Evolutionary conservation across 345 rosid species (phyloP), one percentile per base, ranked within the genome.

Genomic region (Lagerstroemia speciosa): DNA sequence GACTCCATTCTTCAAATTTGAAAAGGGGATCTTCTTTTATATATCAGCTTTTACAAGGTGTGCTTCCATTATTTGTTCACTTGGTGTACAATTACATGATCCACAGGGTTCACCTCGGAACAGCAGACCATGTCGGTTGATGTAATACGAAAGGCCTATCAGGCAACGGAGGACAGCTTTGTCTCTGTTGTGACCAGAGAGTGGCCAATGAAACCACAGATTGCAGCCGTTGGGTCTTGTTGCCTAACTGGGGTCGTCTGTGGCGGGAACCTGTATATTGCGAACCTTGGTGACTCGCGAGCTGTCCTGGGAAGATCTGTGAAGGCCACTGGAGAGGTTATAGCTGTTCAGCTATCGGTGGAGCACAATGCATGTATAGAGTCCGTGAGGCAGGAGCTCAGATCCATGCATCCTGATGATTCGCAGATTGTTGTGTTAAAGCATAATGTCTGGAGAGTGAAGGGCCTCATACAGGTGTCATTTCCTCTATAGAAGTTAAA

Each of bases 151-250:
- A 83, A 80, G 78, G 84, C 86, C 32, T 83, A 68, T 73, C 84
- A 78, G 71, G 86, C 86, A 48, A 80, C 86, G 0, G 86, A 83
- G 66, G 86, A 83, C 32, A 84, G 81, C 41, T 83, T 83, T 63
- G 74, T 80, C 24, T 74, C 86, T 30, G 72, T 80, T 31, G 86
- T 83, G 16, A 71, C 82, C 26, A 74, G 67, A 68, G 78, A 78
- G 72, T 83, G 86, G 86, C 81, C 82, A 19, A 63, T 64, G 66
- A 83, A 69, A 38, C 86, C 86, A 20, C 86, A 83, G 69, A 80
- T 83, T 53, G 86, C 86, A 24, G 82, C 86, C 30, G 86, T 83
- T 15, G 86, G 86, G 57, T 78, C 86, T 53, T 83, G 86, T 68
- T 83, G 86, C 65, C 81, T 83, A 55, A 77, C 75, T n/a, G 81